Evolutionary conservation across 176 grass and related monocot species (phyloP).

Genomic region (Rhynchospora pubera): DNA sequence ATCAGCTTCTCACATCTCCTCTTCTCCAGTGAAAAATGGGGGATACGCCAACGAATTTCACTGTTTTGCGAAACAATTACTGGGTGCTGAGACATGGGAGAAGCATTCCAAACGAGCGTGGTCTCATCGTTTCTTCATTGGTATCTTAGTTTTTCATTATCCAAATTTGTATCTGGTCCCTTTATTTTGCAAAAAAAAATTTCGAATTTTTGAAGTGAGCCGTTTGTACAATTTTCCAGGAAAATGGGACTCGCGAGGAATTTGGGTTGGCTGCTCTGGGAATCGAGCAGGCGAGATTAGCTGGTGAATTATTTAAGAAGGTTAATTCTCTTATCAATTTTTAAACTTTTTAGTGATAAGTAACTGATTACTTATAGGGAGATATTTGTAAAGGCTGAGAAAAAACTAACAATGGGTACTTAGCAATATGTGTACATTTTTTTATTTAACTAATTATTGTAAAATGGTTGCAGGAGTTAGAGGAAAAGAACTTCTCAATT

Average conservation of each 20-base stretch:
- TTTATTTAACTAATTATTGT: neutral
- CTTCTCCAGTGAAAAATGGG: neutral
- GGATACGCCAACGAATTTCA: neutral
- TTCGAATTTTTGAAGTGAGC: neutral
- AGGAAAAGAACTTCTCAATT: slow-evolving; percentile 36
- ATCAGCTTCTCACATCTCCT: neutral
- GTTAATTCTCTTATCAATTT: slow-evolving; percentile 12
- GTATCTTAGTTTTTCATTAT: slow-evolving; percentile 14
- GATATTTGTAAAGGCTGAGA: neutral
- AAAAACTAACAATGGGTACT: neutral
- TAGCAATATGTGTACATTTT: neutral
- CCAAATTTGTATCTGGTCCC: neutral
- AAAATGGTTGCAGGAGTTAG: slow-evolving; percentile 38
- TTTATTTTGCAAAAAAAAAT: neutral
- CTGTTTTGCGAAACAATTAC: slow-evolving; percentile 45
- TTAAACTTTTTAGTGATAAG: neutral
- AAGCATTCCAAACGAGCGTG: slow-evolving; percentile 78
- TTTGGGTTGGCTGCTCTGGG: slow-evolving; percentile 62
- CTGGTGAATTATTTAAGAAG: slow-evolving; percentile 52
- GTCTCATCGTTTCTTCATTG: slow-evolving; percentile 75
- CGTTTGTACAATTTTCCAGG: slow-evolving; percentile 25
- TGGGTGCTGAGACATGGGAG: slow-evolving; percentile 81
- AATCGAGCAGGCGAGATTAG: slow-evolving; percentile 57
- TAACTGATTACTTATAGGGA: neutral
- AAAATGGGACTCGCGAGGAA: slow-evolving; percentile 57